A percentile compares a stretch with the other conserved stretches of the same genome.
These are phyloP conservation scores for Ustilago cynodontis DNA, from an alignment of 1,284 basidiomycete species.

Conservation along the genomic window DNA sequence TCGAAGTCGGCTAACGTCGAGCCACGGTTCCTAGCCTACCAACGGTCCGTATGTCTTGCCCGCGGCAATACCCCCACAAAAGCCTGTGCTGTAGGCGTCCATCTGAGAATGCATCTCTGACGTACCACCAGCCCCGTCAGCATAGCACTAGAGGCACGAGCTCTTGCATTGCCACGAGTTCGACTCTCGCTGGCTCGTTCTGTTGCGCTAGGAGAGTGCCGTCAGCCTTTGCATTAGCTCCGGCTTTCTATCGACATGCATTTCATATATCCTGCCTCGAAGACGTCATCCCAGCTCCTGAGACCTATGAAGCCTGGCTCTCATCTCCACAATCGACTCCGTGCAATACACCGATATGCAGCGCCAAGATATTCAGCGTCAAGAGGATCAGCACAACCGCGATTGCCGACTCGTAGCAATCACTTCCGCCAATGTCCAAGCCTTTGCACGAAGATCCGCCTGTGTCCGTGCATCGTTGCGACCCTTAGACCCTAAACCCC, in stretches of 20 bases:
- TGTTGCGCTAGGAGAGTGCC: background rate
- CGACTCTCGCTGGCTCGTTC: background rate
- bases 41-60: background rate
- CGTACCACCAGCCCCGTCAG: background rate
- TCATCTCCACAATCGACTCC: background rate
- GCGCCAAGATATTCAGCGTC: background rate
- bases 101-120: background rate
- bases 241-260: background rate
- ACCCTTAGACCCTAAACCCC: background rate
- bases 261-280: background rate
- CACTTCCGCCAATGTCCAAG: background rate
- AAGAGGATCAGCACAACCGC: background rate
- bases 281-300: background rate
- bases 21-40: background rate
- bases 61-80: background rate
- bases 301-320: background rate
- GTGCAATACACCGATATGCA: background rate
- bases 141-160: background rate
- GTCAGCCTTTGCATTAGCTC: background rate
- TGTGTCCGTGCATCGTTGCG: background rate
- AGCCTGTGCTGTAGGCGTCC: background rate
- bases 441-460: too few species aligned
- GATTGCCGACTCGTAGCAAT: background rate
- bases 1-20: background rate
- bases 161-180: too few species aligned